Conservation (phyloP, 768 basidiomycete species). For the Sarcomyxa edulis region DNA sequence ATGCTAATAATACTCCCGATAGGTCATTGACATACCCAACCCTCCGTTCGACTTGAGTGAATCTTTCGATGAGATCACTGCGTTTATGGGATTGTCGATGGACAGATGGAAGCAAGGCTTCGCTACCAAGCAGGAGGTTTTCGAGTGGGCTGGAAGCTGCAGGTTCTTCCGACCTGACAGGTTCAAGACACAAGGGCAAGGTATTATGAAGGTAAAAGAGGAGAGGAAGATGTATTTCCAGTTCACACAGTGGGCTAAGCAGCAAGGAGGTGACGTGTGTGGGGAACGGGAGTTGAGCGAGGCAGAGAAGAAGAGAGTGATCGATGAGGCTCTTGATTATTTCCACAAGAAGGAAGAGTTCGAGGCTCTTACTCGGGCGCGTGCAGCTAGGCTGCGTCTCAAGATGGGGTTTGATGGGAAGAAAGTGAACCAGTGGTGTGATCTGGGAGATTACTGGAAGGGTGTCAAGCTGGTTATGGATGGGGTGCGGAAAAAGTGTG, state of each 20-base stretch:
- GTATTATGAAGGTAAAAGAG: conserved; percentile 35
- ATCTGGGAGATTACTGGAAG: conserved; percentile 34
- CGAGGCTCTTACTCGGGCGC: conserved; percentile 28
- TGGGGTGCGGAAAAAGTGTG: conserved; percentile 36
- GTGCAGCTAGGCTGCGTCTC: conserved; percentile 22
- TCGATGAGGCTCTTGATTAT: conserved; percentile 37
- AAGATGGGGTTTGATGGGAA: conserved; percentile 46
- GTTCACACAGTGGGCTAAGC: conserved; percentile 47
- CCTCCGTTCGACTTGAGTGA: conserved; percentile 45
- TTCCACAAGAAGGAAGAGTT: conserved; percentile 49
- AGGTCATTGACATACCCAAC: conserved; percentile 36
- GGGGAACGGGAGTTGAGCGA: conserved; percentile 7
- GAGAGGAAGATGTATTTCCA: conserved; percentile 54
- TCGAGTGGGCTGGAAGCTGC: conserved; percentile 52
- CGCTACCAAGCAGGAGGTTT: conserved; percentile 43
- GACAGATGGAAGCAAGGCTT: conserved; percentile 51
- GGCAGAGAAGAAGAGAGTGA: conserved; percentile 12
- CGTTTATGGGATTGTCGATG: conserved; percentile 55
- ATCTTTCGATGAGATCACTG: conserved; percentile 43
- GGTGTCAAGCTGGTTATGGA: conserved; percentile 50
- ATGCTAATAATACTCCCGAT: not conserved
- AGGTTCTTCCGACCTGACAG: conserved; percentile 35
- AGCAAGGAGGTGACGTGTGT: conserved; percentile 9
- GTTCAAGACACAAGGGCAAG: conserved; percentile 29
- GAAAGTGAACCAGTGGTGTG: conserved; percentile 50